Percentiles rank a stretch among this genome's conserved stretches.
These are phyloP conservation scores for Globisporangium emineosum DNA, from an alignment of 352 stramenopile genomes.

Conservation along the genomic window DNA sequence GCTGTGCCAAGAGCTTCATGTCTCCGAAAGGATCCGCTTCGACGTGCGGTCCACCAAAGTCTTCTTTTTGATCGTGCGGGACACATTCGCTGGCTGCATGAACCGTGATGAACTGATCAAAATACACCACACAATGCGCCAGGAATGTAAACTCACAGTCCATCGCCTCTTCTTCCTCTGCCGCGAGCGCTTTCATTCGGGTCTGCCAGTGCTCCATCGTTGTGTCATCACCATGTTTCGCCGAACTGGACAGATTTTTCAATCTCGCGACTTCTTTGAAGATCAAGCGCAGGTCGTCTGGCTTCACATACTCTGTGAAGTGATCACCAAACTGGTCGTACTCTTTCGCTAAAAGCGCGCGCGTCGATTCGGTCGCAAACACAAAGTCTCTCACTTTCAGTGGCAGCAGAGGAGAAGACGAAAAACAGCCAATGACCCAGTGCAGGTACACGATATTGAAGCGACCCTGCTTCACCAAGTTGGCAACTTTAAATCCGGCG, in stretches of 20 bases:
- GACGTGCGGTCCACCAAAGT: conserved; percentile 3
- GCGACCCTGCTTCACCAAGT: conserved; percentile 76
- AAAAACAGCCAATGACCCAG: conserved; percentile 58
- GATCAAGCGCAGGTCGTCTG: conserved; percentile 47
- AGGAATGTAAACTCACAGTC: conserved; percentile 67
- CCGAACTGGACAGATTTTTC: background rate
- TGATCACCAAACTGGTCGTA: conserved; percentile 76
- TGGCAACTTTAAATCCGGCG: conserved; percentile 72
- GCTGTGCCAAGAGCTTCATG: conserved; percentile 58
- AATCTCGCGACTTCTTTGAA: conserved; percentile 36
- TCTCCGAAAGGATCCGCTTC: conserved; percentile 24
- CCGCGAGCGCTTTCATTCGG: conserved; percentile 31
- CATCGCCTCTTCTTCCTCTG: conserved; percentile 71
- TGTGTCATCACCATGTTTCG: background rate
- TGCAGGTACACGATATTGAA: conserved; percentile 71
- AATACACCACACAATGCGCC: conserved; percentile 70
- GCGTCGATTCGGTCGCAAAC: conserved; percentile 60
- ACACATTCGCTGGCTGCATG: conserved; percentile 3
- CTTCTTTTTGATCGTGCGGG: background rate
- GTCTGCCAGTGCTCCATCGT: conserved; percentile 46
- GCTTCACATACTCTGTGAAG: conserved; percentile 53
- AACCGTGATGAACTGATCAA: conserved; percentile 35
- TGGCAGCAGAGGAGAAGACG: conserved; percentile 26
- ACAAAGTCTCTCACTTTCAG: conserved; percentile 65
- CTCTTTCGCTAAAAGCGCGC: conserved; percentile 51